A percentile compares a stretch with the other conserved stretches of the same genome.
These are phyloP conservation scores for Annulohypoxylon stygium DNA, from an alignment of 495 filamentous ascomycete species.

Conservation along the genomic window DNA sequence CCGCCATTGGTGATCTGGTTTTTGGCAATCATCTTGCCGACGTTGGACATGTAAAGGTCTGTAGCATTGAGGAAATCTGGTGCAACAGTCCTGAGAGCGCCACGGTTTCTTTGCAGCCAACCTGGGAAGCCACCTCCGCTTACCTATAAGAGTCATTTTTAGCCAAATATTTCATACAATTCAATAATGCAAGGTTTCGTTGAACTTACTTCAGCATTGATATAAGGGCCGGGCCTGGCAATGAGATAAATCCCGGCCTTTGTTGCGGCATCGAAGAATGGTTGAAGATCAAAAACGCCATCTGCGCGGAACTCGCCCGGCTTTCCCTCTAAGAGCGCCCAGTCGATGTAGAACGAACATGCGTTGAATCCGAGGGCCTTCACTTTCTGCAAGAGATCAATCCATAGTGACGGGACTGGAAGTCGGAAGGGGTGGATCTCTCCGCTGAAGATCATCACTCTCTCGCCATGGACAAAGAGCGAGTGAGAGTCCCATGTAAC, in stretches of 20 bases:
- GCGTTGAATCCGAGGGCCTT: slow-evolving; percentile 81
- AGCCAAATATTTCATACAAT: not conserved
- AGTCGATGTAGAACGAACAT: slow-evolving; percentile 82
- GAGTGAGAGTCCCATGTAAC: slow-evolving; percentile 85
- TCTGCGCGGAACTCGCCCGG: slow-evolving; percentile 75
- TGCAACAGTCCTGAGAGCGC: slow-evolving; percentile 69
- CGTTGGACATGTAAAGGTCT: slow-evolving; percentile 68
- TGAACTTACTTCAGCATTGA: slow-evolving; percentile 68
- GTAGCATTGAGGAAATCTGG: slow-evolving; percentile 75
- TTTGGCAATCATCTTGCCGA: slow-evolving; percentile 74
- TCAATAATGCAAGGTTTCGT: not conserved
- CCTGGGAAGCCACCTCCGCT: slow-evolving; percentile 55
- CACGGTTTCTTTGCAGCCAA: slow-evolving; percentile 71
- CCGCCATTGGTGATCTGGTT: slow-evolving; percentile 85
- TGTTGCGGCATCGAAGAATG: slow-evolving; percentile 78
- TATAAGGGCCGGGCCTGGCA: slow-evolving; percentile 71
- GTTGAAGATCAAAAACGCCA: slow-evolving; percentile 75
- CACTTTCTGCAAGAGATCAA: slow-evolving; percentile 84
- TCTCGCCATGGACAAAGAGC: slow-evolving; percentile 76
- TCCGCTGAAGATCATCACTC: slow-evolving; percentile 78
- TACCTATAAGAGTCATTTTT: slow-evolving; percentile 32
- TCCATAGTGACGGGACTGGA: slow-evolving; percentile 77
- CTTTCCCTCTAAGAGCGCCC: slow-evolving; percentile 84
- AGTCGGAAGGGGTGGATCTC: slow-evolving; percentile 82
- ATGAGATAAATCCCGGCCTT: slow-evolving; percentile 80